phyloP scores from a whole-genome alignment of 2,329 filamentous ascomycete genomes.

The Xylariaceae sp. region DNA sequence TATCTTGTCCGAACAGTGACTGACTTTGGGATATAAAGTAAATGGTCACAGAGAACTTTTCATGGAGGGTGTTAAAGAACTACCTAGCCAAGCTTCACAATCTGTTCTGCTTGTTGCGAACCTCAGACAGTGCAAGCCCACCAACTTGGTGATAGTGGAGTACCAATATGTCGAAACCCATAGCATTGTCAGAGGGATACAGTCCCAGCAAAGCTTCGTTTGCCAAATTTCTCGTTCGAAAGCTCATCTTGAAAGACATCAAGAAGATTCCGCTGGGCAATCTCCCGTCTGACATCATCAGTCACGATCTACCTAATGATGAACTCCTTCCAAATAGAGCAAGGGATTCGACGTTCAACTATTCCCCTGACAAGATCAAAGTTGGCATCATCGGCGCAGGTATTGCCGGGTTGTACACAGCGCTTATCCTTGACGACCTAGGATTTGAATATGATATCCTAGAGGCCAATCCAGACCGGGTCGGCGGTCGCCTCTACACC shows the following conservation, averaged over 20 bases:
- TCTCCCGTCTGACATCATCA: not conserved
- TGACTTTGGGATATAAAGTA: no score
- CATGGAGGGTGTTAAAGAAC: no score
- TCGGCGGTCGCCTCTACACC: conserved; percentile 35
- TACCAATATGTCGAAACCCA: not conserved
- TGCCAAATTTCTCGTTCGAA: conserved; percentile 1
- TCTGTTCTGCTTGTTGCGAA: no score
- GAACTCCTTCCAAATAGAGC: not conserved
- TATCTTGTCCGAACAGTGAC: no score
- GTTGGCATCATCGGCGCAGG: conserved; percentile 37
- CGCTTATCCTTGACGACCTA: conserved; percentile 30
- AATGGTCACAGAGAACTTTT: no score
- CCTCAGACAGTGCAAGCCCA: no score
- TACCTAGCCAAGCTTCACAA: no score
- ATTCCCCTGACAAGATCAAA: not conserved
- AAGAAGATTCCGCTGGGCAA: not conserved
- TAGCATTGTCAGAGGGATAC: not conserved
- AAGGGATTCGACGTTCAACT: not conserved
- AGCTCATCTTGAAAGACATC: not conserved
- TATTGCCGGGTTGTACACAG: conserved; percentile 33
- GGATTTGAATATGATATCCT: conserved; percentile 31
- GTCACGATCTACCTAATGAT: not conserved
- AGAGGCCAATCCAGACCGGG: conserved; percentile 27
- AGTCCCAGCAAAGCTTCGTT: conserved; percentile 2
- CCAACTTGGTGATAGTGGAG: no score